Conservation (phyloP, 2,329 filamentous ascomycete species). For the Fusarium nygamai region DNA sequence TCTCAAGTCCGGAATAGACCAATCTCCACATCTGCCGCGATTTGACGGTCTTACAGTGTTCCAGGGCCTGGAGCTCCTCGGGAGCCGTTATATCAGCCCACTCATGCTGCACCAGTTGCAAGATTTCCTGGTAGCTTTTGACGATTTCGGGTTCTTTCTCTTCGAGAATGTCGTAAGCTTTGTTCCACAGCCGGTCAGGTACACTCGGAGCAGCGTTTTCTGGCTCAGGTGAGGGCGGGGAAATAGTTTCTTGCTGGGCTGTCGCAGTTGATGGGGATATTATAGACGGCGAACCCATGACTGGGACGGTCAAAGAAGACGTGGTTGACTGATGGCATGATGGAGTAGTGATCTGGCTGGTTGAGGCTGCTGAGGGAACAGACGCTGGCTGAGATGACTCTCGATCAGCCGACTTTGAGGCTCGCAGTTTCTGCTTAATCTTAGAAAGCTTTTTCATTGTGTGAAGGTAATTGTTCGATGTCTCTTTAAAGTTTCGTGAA, state of each 20-base stretch:
- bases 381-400: rapidly evolving
- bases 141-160: rapidly evolving
- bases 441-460: not conserved
- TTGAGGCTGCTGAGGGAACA: rapidly evolving
- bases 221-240: rapidly evolving
- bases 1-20: not conserved
- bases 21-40: not conserved
- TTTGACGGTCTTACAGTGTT: rapidly evolving
- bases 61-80: rapidly evolving
- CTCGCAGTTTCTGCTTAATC: not conserved
- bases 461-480: rapidly evolving
- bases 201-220: rapidly evolving
- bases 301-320: rapidly evolving
- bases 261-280: rapidly evolving
- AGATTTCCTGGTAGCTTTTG: not conserved
- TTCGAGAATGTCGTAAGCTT: rapidly evolving
- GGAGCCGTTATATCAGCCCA: rapidly evolving
- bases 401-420: not conserved
- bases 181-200: rapidly evolving
- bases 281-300: rapidly evolving
- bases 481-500: not conserved
- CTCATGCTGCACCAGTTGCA: rapidly evolving
- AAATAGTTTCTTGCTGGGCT: rapidly evolving
- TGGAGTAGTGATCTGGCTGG: not conserved
- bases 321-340: rapidly evolving